These are phyloP conservation scores for Anethum foeniculum DNA, from an alignment of 140 eudicot species.

Conservation along the genomic window DNA sequence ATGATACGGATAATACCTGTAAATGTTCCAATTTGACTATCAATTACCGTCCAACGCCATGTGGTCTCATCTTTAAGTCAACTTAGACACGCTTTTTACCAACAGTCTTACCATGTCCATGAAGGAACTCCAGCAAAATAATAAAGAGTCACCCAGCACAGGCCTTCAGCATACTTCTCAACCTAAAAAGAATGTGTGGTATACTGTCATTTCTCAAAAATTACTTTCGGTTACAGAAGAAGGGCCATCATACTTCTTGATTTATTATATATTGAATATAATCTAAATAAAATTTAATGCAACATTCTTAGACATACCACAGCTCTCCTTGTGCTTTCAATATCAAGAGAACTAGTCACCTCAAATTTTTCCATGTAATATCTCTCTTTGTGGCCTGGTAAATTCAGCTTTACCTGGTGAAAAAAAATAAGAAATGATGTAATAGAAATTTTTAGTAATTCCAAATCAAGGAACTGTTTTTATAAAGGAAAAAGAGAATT, in stretches of 20 bases:
- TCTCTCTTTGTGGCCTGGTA: slow-evolving; percentile 37
- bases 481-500: neutral
- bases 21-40: neutral
- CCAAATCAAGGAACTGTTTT: neutral
- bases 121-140: slow-evolving; percentile 65
- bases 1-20: slow-evolving; percentile 53
- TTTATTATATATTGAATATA: neutral
- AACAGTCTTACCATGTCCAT: slow-evolving; percentile 52
- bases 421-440: neutral
- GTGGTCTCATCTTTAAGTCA: neutral
- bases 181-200: slow-evolving; percentile 25
- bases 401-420: slow-evolving; percentile 43
- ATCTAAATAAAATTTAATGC: neutral
- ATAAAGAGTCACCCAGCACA: slow-evolving; percentile 61
- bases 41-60: neutral
- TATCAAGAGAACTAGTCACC: slow-evolving; percentile 21
- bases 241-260: neutral
- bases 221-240: neutral
- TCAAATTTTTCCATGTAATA: slow-evolving; percentile 47
- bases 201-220: neutral
- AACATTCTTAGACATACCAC: slow-evolving; percentile 24
- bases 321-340: slow-evolving; percentile 24
- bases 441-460: neutral
- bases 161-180: slow-evolving; percentile 44
- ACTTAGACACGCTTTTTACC: neutral